Conservation (phyloP, 1,139 yeast genomes). For the Debaryomycetaceae sp. region DNA sequence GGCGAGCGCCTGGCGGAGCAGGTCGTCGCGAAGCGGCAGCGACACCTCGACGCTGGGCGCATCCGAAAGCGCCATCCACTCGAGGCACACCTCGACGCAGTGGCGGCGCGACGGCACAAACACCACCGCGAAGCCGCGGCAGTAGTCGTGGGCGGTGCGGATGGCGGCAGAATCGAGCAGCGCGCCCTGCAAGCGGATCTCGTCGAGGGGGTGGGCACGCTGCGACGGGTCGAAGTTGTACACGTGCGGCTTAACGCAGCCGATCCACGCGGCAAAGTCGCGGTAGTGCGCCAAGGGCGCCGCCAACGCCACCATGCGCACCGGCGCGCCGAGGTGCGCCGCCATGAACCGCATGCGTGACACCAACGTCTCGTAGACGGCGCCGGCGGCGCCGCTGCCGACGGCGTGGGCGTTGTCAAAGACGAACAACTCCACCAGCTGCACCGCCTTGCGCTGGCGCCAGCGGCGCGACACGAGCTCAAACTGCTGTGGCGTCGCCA, state of each 20-base stretch:
- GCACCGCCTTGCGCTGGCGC: slow-evolving; percentile 71
- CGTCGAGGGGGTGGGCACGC: slow-evolving; percentile 51
- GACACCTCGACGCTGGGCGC: slow-evolving; percentile 21
- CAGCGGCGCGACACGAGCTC: slow-evolving; percentile 72
- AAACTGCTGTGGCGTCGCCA: slow-evolving; percentile 78
- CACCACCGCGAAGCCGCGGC: slow-evolving; percentile 47
- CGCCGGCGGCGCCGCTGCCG: slow-evolving; percentile 50
- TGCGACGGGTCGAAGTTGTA: slow-evolving; percentile 70
- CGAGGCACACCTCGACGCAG: slow-evolving; percentile 49
- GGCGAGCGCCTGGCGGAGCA: slow-evolving; percentile 40
- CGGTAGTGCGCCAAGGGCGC: slow-evolving; percentile 69
- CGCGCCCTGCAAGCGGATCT: slow-evolving; percentile 54
- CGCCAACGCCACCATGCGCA: slow-evolving; percentile 65
- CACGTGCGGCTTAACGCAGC: slow-evolving; percentile 52
- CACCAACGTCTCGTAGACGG: slow-evolving; percentile 63
- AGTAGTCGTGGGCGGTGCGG: slow-evolving; percentile 36
- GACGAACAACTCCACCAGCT: slow-evolving; percentile 61
- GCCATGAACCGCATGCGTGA: slow-evolving; percentile 70
- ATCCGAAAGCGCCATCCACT: slow-evolving; percentile 29
- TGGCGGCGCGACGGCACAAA: slow-evolving; percentile 56
- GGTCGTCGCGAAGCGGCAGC: slow-evolving; percentile 1
- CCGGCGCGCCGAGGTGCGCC: slow-evolving; percentile 42
- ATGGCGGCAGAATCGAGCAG: slow-evolving; percentile 44
- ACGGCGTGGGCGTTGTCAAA: slow-evolving; percentile 74
- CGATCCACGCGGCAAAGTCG: slow-evolving; percentile 86